Conservation (phyloP, 2,329 filamentous ascomycete species). For the Ampelomyces quisqualis region DNA sequence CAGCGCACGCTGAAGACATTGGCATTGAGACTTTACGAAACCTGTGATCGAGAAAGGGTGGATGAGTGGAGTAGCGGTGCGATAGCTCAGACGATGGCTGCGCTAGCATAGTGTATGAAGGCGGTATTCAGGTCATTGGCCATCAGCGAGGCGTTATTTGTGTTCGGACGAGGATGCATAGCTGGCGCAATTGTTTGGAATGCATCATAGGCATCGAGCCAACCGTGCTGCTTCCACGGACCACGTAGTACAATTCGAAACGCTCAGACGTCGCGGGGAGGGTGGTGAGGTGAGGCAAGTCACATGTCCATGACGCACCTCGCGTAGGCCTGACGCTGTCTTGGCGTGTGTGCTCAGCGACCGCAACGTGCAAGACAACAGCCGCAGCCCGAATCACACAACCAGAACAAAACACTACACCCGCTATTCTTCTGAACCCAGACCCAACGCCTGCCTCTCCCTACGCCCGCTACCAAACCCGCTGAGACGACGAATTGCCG, state of each 20-base stretch:
- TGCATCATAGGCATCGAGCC: conserved; percentile 3
- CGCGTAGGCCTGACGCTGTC: not conserved
- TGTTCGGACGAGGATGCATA: conserved; percentile 2
- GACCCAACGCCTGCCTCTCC: too few relatives aligned
- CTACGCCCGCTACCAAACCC: conserved; percentile 3
- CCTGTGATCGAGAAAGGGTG: conserved; percentile 67
- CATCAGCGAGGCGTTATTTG: too few relatives aligned
- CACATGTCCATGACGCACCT: conserved; percentile 17
- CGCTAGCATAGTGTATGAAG: conserved; percentile 7
- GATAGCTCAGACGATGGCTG: conserved; percentile 12
- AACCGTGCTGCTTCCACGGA: conserved; percentile 1
- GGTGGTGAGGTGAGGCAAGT: conserved; percentile 1
- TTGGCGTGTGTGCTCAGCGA: conserved; percentile 4
- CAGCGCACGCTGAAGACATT: conserved; percentile 58
- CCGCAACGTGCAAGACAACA: conserved; percentile 9
- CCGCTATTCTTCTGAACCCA: too few relatives aligned
- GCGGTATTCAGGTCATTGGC: conserved; percentile 8
- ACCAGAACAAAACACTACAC: conserved; percentile 26
- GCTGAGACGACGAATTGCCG: conserved; percentile 10
- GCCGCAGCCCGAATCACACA: conserved; percentile 18
- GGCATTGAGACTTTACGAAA: conserved; percentile 61
- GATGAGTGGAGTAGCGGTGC: conserved; percentile 62
- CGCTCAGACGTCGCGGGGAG: conserved; percentile 2
- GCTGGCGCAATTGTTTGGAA: conserved; percentile 4
- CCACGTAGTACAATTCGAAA: not conserved